Conservation (phyloP, 208 protist species). For the Leishmania turanica region DNA sequence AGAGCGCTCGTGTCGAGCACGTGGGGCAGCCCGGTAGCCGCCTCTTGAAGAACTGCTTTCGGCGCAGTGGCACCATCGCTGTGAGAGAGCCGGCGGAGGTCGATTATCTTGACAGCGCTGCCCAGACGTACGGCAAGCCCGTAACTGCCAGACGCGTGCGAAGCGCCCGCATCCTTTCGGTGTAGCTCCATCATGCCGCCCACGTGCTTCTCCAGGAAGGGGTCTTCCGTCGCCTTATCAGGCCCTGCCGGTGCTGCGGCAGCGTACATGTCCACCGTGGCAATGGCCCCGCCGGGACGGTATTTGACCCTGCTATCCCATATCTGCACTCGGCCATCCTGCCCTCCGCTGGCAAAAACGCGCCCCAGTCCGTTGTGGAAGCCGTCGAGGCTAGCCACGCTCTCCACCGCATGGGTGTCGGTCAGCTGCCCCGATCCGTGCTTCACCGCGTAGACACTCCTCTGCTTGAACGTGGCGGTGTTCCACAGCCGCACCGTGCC, state of each 20-base stretch:
- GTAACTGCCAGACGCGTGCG: neutral
- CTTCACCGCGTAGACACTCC: conserved; percentile 66
- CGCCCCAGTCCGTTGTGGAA: conserved; percentile 27
- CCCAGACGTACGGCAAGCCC: conserved; percentile 58
- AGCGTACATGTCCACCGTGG: conserved; percentile 49
- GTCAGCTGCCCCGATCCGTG: conserved; percentile 75
- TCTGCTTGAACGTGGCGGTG: conserved; percentile 38
- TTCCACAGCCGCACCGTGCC: conserved; percentile 79
- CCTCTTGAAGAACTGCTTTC: conserved; percentile 5
- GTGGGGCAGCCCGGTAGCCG: conserved; percentile 31
- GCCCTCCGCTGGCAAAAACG: conserved; percentile 69
- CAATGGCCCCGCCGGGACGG: conserved; percentile 57
- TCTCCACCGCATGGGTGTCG: conserved; percentile 74
- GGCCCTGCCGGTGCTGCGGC: neutral
- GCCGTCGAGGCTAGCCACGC: conserved; percentile 35
- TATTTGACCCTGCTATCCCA: conserved; percentile 79
- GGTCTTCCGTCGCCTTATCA: neutral
- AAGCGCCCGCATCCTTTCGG: neutral
- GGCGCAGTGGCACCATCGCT: neutral
- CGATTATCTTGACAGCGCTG: conserved; percentile 42
- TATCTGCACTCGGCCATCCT: conserved; percentile 72
- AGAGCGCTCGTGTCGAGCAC: conserved; percentile 52
- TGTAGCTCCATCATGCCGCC: conserved; percentile 67
- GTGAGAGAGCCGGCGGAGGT: conserved; percentile 44
- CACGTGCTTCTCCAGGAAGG: conserved; percentile 56